phyloP scores from a whole-genome alignment of 2,329 filamentous ascomycete genomes.

The Microdochium bolleyi region DNA sequence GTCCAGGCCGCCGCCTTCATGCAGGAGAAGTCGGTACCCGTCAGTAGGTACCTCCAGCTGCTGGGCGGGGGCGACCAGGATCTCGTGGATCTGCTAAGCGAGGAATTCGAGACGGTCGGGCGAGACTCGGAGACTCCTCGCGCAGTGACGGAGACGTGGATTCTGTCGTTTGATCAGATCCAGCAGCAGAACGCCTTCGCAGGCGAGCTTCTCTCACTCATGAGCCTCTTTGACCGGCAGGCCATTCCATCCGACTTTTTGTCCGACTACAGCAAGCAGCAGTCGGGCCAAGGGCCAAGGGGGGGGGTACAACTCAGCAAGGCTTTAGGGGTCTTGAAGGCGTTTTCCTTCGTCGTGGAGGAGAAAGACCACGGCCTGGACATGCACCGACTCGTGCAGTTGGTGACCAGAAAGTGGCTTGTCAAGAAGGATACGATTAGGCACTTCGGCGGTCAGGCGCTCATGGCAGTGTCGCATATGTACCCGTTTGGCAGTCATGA shows the following conservation, averaged over 20 bases:
- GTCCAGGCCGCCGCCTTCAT: slow-evolving; percentile 27
- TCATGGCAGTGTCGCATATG: slow-evolving; percentile 7
- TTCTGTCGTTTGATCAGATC: slow-evolving; percentile 25
- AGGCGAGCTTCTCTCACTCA: slow-evolving; percentile 21
- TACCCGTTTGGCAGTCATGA: slow-evolving; percentile 13
- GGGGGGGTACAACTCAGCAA: not conserved
- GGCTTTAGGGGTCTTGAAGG: slow-evolving; percentile 16
- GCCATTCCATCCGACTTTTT: slow-evolving; percentile 17
- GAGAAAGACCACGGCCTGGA: slow-evolving; percentile 8
- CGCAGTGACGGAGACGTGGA: slow-evolving; percentile 21
- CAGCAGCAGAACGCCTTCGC: slow-evolving; percentile 13
- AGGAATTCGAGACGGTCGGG: slow-evolving; percentile 20
- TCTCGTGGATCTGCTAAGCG: slow-evolving; percentile 13
- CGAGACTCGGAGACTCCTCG: slow-evolving; percentile 15
- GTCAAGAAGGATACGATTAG: slow-evolving; percentile 3
- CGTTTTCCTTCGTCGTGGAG: slow-evolving; percentile 18
- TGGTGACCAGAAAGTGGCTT: slow-evolving; percentile 22
- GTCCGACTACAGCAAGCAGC: slow-evolving; percentile 3
- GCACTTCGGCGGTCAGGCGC: slow-evolving; percentile 11
- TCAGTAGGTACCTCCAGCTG: slow-evolving; percentile 18
- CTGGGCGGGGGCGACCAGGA: slow-evolving; percentile 13
- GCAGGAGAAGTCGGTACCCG: slow-evolving; percentile 13
- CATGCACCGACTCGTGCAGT: slow-evolving; percentile 26
- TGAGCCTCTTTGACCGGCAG: slow-evolving; percentile 21
- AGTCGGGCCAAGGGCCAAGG: not conserved